Evolutionary conservation across 2,329 filamentous ascomycete species (phyloP).

Genomic region (Curvularia verruculosa): DNA sequence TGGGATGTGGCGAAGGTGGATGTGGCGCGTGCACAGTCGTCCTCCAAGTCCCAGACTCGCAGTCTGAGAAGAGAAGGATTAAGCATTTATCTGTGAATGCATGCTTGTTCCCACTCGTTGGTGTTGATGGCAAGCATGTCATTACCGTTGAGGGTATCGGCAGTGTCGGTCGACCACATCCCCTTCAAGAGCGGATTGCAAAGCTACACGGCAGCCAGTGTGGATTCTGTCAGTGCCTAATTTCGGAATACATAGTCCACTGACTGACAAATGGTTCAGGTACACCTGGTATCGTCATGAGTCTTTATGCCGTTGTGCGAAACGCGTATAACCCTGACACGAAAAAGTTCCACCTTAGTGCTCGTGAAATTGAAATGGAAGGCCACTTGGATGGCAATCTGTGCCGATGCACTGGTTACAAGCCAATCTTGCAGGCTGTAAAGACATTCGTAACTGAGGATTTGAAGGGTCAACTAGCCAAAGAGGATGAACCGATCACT

Average conservation of each 20-base stretch:
- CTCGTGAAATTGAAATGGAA: constrained; percentile 47
- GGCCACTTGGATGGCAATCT: constrained; percentile 85
- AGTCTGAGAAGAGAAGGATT: constrained; percentile 78
- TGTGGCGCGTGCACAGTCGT: constrained; percentile 94
- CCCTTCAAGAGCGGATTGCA: constrained; percentile 86
- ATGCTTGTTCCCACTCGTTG: constrained; percentile 86
- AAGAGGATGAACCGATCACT: constrained; percentile 59
- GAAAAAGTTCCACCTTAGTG: constrained; percentile 42
- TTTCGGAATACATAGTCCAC: fast-evolving
- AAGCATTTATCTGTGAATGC: constrained; percentile 96
- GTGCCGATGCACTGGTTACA: constrained; percentile 91
- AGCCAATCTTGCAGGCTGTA: constrained; percentile 89
- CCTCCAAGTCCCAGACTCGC: constrained; percentile 57
- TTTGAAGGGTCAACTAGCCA: constrained; percentile 56
- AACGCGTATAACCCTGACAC: constrained; percentile 60
- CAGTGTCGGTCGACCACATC: constrained; percentile 81
- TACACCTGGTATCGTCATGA: constrained; percentile 94
- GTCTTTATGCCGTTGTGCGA: constrained; percentile 83
- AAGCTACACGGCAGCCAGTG: constrained; percentile 91
- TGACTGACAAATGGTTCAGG: constrained; percentile 1
- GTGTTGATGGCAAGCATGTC: constrained; percentile 94
- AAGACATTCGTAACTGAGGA: constrained; percentile 76
- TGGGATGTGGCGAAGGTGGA: constrained; percentile 93
- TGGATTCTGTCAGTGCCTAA: constrained; percentile 69
- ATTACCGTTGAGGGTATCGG: constrained; percentile 96